Conservation (phyloP, 768 basidiomycete genomes). For the Dictyophora rubrovolvata region DNA sequence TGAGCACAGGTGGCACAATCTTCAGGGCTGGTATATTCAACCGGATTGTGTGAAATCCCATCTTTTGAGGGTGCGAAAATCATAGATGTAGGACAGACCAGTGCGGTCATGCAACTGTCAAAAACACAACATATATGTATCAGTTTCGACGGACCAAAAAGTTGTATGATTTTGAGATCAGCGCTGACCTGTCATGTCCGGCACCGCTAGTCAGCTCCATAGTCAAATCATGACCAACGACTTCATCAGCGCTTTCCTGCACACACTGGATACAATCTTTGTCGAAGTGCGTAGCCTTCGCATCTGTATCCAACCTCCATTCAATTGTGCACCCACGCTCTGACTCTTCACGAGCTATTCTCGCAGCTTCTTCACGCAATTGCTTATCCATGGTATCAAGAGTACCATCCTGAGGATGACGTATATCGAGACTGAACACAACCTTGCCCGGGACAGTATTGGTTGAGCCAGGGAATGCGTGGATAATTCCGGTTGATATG, state of each 20-base stretch:
- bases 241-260: constrained; percentile 4
- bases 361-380: not conserved
- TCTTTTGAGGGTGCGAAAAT: constrained; percentile 9
- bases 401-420: not conserved
- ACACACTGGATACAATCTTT: constrained; percentile 6
- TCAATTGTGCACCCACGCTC: constrained; percentile 4
- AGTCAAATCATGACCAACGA: constrained; percentile 1
- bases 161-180: not conserved
- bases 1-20: constrained; percentile 6
- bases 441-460: constrained; percentile 13
- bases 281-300: constrained; percentile 6
- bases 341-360: constrained; percentile 4
- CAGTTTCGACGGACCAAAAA: not conserved
- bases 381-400: not conserved
- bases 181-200: constrained; percentile 6
- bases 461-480: constrained; percentile 10
- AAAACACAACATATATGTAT: not conserved
- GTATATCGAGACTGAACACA: constrained; percentile 10
- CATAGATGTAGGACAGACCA: constrained; percentile 7
- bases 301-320: constrained; percentile 6
- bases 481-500: constrained; percentile 11
- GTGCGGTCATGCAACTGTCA: constrained; percentile 5
- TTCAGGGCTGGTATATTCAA: constrained; percentile 9
- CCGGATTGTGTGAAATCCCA: constrained; percentile 7
- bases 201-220: constrained; percentile 6